phyloP scores from a whole-genome alignment of 1,284 basidiomycete species.

The Volvariella surrecta region DNA sequence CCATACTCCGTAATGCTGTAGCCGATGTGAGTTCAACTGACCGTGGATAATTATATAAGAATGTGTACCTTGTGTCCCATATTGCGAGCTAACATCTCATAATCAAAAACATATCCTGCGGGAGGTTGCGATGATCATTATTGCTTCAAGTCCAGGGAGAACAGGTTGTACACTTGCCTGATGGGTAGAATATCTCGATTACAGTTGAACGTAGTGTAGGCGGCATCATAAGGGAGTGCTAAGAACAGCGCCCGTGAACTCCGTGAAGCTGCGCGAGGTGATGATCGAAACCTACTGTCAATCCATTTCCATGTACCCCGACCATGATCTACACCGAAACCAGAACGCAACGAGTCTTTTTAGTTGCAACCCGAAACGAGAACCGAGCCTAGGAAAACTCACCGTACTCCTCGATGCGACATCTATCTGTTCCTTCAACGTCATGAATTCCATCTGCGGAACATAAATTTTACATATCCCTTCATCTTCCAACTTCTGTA shows the following conservation, averaged over 20 bases:
- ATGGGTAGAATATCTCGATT: constrained; percentile 29
- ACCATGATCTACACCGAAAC: constrained; percentile 24
- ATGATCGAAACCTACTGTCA: constrained; percentile 24
- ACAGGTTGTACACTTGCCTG: constrained; percentile 14
- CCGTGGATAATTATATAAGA: background rate
- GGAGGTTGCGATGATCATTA: background rate
- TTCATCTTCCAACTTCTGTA: constrained; percentile 22
- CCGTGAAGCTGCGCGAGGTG: background rate
- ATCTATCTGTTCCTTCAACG: constrained; percentile 26
- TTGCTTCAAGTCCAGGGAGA: background rate
- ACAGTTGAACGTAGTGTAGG: constrained; percentile 26
- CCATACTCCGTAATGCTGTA: constrained; percentile 32
- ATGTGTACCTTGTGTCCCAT: constrained; percentile 26
- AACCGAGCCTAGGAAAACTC: constrained; percentile 10
- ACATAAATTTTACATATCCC: constrained; percentile 26
- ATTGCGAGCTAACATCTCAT: constrained; percentile 30
- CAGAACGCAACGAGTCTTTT: constrained; percentile 1
- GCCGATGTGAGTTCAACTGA: background rate
- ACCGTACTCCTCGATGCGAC: constrained; percentile 27
- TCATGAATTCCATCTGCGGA: constrained; percentile 24
- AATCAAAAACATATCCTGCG: constrained; percentile 30
- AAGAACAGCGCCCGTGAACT: background rate
- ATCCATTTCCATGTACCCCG: constrained; percentile 35
- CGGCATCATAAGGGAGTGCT: constrained; percentile 37
- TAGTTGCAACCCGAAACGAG: background rate